phyloP scores from a whole-genome alignment of 352 stramenopile species.

The Phytophthora europaea region DNA sequence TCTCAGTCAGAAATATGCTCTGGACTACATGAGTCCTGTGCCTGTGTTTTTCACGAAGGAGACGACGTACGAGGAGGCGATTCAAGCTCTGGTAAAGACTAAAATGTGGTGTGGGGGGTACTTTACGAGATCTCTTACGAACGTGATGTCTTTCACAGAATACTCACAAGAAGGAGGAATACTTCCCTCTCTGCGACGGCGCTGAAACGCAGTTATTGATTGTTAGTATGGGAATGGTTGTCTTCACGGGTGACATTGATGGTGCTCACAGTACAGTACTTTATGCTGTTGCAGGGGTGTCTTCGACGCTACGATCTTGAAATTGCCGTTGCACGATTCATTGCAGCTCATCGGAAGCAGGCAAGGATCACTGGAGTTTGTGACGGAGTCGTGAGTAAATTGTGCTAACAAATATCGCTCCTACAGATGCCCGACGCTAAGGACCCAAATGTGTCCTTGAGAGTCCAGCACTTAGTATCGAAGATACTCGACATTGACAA shows the following conservation, averaged over 20 bases:
- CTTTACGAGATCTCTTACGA: not conserved
- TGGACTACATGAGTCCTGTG: conserved; percentile 74
- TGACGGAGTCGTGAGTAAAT: not conserved
- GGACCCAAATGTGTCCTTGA: conserved; percentile 61
- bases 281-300: conserved; percentile 47
- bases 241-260: not conserved
- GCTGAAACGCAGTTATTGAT: conserved; percentile 60
- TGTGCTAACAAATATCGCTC: not conserved
- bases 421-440: conserved; percentile 69
- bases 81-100: conserved; percentile 66
- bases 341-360: conserved; percentile 72
- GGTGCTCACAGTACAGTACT: not conserved
- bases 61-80: conserved; percentile 79
- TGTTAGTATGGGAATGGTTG: conserved; percentile 31
- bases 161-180: conserved; percentile 79
- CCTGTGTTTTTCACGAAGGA: conserved; percentile 74
- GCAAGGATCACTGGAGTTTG: conserved; percentile 19
- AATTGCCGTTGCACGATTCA: conserved; percentile 80
- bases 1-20: conserved; percentile 75
- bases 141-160: conserved; percentile 44
- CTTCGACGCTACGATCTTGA: conserved; percentile 83
- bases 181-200: conserved; percentile 82
- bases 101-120: not conserved
- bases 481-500: conserved; percentile 84
- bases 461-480: conserved; percentile 79